Base-by-base conservation (phyloP, 345 rosid genomes). In the Ceriops decandra region DNA sequence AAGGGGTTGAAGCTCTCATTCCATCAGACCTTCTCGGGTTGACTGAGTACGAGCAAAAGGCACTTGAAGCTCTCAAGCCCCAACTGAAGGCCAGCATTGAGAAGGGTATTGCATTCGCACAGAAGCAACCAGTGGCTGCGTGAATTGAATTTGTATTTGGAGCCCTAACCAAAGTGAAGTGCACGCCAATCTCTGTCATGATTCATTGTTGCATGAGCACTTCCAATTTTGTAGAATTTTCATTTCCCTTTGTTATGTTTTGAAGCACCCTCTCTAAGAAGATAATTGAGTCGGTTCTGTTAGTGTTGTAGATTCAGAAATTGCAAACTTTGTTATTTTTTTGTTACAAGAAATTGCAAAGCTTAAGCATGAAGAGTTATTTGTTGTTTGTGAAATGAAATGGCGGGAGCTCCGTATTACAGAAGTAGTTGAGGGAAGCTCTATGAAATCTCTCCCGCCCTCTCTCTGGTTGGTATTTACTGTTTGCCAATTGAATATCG, bases 11-110 rank as follows among this genome's bases (percentile, higher is more conserved):
- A 82, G 85, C 96, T 76, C 38, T 88, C 74, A 82, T 91, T 59
- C 81, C 86, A 62, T 82, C 90, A 28, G 95, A 88, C 52, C 86
- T 90, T 30, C 86, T 82, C 35, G 90, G 96, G 21, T 67, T 91
- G 79, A 90, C 88, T 0, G 90, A 86, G 72, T 88, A 85, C 53
- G 99, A 95, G 79, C 83, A 85, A 80, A 83, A 87, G 79, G 93
- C 95, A 21, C 66, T 95, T 17, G 99, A 91, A 67, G 84, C 82
- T 27, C 89, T 91, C 33, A 90, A 87, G 69, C 82, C 90, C 2
- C 96, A 91, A 70, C 73, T 95, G 73, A 90, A 83, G 76, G 85
- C 85, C 61, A 91, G 97, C 83, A 95, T 91, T 7, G 93, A 91
- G 65, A 95, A 95, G 74, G 99, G 99, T 60, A 38, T 90, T 27